A percentile compares a stretch with the other conserved stretches of the same genome.
phyloP scores from a whole-genome alignment of 2,329 filamentous ascomycete genomes.

The Didymella glomerata region DNA sequence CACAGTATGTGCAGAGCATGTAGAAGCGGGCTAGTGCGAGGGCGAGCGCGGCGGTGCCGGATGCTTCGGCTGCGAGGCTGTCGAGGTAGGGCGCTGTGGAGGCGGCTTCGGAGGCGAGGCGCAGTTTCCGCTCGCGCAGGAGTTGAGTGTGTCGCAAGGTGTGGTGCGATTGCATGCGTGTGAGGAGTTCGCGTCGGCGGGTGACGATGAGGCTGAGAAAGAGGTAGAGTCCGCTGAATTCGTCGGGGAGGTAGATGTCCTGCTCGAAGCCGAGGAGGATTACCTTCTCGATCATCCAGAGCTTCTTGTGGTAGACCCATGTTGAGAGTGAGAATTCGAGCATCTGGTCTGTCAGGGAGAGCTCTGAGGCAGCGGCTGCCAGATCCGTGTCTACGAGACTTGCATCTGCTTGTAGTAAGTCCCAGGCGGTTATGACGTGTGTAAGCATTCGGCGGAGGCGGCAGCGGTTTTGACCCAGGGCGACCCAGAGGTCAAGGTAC shows the following conservation, averaged over 20 bases:
- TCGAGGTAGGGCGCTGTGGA: constrained; percentile 29
- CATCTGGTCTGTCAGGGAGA: constrained; percentile 54
- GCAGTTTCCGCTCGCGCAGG: neutral
- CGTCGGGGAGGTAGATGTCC: constrained; percentile 85
- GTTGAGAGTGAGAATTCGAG: constrained; percentile 79
- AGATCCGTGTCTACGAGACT: constrained; percentile 61
- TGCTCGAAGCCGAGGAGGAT: constrained; percentile 95
- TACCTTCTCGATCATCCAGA: constrained; percentile 86
- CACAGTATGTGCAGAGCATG: constrained; percentile 68
- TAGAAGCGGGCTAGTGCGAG: constrained; percentile 64
- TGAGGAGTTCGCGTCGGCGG: constrained; percentile 34
- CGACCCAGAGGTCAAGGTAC: constrained; percentile 84
- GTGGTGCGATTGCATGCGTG: constrained; percentile 30
- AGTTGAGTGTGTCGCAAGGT: constrained; percentile 11
- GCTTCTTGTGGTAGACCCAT: constrained; percentile 90
- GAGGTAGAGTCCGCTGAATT: constrained; percentile 90
- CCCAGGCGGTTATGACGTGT: constrained; percentile 84
- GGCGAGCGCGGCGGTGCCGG: constrained; percentile 39
- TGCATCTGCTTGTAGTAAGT: constrained; percentile 77
- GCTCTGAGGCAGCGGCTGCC: constrained; percentile 46
- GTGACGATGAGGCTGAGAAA: constrained; percentile 44
- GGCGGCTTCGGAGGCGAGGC: constrained; percentile 26
- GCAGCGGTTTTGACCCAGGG: constrained; percentile 88
- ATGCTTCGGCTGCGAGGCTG: constrained; percentile 39
- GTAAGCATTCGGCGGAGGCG: constrained; percentile 88